These are phyloP conservation scores for Pilatotrama ljubarskyi DNA, from an alignment of 768 basidiomycete genomes.

Conservation along the genomic window DNA sequence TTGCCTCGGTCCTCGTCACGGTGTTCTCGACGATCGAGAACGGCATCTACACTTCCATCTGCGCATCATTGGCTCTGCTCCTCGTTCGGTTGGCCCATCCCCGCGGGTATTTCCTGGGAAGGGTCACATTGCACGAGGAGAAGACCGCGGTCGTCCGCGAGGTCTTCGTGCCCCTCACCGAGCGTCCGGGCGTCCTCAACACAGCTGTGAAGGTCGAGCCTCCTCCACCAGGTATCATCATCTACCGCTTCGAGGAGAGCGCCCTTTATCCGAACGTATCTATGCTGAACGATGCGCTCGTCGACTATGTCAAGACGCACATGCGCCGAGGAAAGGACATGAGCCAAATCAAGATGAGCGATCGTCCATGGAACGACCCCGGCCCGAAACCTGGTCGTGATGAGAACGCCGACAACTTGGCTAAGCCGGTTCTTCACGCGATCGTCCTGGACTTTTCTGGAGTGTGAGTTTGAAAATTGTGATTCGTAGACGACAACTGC, in stretches of 20 bases:
- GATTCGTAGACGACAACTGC: background rate
- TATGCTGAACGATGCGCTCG: constrained; percentile 65
- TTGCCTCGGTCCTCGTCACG: constrained; percentile 83
- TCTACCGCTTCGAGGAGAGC: constrained; percentile 92
- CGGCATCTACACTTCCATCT: constrained; percentile 87
- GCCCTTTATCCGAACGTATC: constrained; percentile 83
- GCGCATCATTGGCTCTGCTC: constrained; percentile 75
- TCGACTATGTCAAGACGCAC: constrained; percentile 77
- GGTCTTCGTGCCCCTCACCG: constrained; percentile 77
- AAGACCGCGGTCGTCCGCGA: constrained; percentile 53
- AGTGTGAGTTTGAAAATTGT: constrained; percentile 49
- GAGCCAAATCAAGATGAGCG: constrained; percentile 57
- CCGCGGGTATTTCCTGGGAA: constrained; percentile 88
- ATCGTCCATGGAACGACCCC: constrained; percentile 94
- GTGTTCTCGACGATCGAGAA: constrained; percentile 94
- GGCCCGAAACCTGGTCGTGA: constrained; percentile 62
- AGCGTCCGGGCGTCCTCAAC: constrained; percentile 60
- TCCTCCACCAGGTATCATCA: constrained; percentile 82
- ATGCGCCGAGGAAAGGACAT: constrained; percentile 79
- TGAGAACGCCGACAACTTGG: constrained; percentile 47
- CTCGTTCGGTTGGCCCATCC: constrained; percentile 87
- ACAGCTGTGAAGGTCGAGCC: constrained; percentile 69
- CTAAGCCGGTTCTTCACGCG: constrained; percentile 72
- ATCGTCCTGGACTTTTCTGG: constrained; percentile 90
- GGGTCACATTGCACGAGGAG: constrained; percentile 59